A percentile compares a stretch with the other conserved stretches of the same genome.
Conservation (phyloP, 2,329 filamentous ascomycete species). For the Penicillium sp. region DNA sequence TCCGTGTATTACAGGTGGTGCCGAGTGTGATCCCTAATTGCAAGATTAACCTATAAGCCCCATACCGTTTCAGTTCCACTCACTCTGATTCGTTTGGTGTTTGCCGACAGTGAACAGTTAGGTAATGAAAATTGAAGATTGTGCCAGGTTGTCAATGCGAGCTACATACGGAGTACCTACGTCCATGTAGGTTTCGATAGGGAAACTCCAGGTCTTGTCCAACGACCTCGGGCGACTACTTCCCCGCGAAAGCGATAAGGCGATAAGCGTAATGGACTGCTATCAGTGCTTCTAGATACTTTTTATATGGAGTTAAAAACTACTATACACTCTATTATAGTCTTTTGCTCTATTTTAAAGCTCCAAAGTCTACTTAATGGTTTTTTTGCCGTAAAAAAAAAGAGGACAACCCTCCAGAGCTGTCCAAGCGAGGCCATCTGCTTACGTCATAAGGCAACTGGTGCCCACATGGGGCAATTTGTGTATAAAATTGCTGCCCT, state of each 20-base stretch:
- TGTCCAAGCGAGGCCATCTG: background rate
- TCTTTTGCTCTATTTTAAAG: too few species aligned
- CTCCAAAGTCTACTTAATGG: too few species aligned
- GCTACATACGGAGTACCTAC: background rate
- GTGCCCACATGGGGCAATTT: background rate
- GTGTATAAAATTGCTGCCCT: background rate
- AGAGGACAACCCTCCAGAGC: background rate
- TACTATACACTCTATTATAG: too few species aligned
- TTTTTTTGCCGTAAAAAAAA: background rate
- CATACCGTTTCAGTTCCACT: background rate
- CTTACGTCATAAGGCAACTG: slow-evolving; percentile 5
- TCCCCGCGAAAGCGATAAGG: slow-evolving; percentile 8
- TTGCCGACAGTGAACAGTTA: slow-evolving; percentile 3
- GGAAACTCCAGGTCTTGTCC: background rate
- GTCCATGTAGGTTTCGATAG: background rate
- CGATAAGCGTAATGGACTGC: background rate
- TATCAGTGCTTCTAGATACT: too few species aligned
- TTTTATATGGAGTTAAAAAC: too few species aligned
- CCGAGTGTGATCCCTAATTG: slow-evolving; percentile 8
- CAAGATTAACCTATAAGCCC: slow-evolving; percentile 7
- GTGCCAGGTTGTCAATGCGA: background rate
- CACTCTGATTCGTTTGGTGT: slow-evolving; percentile 4
- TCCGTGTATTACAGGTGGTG: slow-evolving; percentile 14
- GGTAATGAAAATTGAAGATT: slow-evolving; percentile 9
- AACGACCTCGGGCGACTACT: background rate